Evolutionary conservation across 2,329 filamentous ascomycete genomes (phyloP).

Genomic region (Cadophora sp.): DNA sequence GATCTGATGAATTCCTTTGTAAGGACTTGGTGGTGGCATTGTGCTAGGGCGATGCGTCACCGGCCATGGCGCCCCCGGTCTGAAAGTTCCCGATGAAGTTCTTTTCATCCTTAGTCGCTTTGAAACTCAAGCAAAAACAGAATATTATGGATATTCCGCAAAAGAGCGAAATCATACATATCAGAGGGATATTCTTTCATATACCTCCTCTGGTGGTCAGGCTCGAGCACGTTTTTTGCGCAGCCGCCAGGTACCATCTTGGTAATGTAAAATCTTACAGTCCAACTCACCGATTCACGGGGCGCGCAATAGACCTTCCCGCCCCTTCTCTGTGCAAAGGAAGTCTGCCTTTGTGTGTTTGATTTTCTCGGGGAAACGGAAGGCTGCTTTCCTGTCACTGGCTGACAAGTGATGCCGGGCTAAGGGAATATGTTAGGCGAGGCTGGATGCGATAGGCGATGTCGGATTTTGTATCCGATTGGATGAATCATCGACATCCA

Average conservation of each 20-base stretch:
- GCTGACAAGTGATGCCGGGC: background rate
- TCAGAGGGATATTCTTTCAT: background rate
- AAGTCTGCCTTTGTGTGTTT: background rate
- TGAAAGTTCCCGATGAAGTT: conserved; percentile 2
- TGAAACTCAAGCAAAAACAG: background rate
- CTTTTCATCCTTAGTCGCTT: conserved; percentile 9
- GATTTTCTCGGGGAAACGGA: background rate
- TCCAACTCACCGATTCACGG: background rate
- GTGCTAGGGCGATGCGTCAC: background rate
- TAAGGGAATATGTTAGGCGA: background rate
- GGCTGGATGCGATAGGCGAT: background rate
- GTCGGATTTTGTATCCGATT: background rate
- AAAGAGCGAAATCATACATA: background rate
- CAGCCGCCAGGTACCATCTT: background rate
- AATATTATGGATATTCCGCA: background rate
- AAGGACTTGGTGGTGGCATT: background rate
- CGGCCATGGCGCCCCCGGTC: background rate
- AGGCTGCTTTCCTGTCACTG: background rate
- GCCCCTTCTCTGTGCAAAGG: background rate
- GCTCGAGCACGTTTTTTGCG: background rate
- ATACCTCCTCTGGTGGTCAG: background rate
- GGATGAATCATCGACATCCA: no score
- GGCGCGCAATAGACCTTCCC: background rate
- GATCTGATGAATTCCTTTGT: background rate
- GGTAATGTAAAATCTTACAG: background rate